Base-by-base conservation (phyloP, 495 filamentous ascomycete genomes). In the Monascus purpureus region DNA sequence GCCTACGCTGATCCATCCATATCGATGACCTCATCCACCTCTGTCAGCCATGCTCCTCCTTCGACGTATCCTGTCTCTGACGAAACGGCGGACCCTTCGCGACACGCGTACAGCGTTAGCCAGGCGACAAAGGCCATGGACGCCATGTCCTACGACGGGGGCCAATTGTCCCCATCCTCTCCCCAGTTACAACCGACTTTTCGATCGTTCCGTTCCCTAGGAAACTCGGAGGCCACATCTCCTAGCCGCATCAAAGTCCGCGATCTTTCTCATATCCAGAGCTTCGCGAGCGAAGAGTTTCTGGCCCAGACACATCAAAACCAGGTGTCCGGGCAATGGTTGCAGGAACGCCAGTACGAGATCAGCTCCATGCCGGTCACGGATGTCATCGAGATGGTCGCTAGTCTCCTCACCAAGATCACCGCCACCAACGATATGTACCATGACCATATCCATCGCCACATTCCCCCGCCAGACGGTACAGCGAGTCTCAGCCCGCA, bases 361-460 rank as follows among this genome's bases (percentile, higher is more conserved):
- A 96, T 99, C 40, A 95, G 87, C 56, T 80, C 75, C 31, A 99
- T 99, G 90, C 88, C 92, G 30, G 90, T 96, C 39, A 71, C 73
- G 31, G 92, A 99, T 42, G 87, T 99, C 43, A 99, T 99, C 55
- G 92, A 99, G 56, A 99, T 99, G 92, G 92, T 99, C 5, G 90
- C 90, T 4, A 88, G 84, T n/a, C 75, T 99, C 24, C 63, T 99
- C 36, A 94, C 92, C 6, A 96, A 96, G 56, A 99, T 99, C 41
- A 95, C 90, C 4, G 87, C 83, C 2, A 94, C 90, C 32, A 99
- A 99, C 49, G 90, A 99, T 49, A 62, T 75, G 20, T 88, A 95
- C 44, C 85, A 95, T 55, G 85, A 95, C 47, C 70, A 77, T 37
- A 43, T 82, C 22, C 77, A 85, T 50, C 62, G 77, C 31, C 70